phyloP scores from a whole-genome alignment of 148 eudicot species.

The Rheum nobile region DNA sequence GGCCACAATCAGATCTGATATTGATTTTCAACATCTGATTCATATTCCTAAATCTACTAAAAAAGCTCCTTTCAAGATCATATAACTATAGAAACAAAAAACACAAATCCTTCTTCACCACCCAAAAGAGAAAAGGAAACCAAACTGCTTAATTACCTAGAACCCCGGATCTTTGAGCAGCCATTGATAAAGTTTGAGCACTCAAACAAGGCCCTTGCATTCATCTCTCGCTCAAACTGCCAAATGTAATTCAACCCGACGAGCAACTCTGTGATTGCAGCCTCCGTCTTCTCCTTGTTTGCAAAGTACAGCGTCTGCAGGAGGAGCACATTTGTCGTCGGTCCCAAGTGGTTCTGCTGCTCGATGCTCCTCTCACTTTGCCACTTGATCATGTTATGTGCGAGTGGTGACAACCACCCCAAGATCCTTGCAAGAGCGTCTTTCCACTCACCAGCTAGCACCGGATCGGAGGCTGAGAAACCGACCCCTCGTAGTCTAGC shows the following conservation, averaged over 20 bases:
- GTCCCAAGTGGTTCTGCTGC: slow-evolving; percentile 34
- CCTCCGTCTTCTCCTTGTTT: slow-evolving; percentile 61
- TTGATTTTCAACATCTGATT: not conserved
- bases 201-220: slow-evolving; percentile 64
- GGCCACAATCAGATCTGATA: not conserved
- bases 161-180: too few relatives aligned
- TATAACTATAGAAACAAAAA: too few relatives aligned
- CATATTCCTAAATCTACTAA: not conserved
- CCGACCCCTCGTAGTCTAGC: slow-evolving; percentile 57
- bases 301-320: slow-evolving; percentile 71
- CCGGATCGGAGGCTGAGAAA: slow-evolving; percentile 57
- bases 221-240: slow-evolving; percentile 88
- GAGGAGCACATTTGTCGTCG: slow-evolving; percentile 45
- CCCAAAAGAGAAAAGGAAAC: too few relatives aligned
- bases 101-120: too few relatives aligned
- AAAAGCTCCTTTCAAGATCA: not conserved
- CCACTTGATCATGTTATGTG: slow-evolving; percentile 94
- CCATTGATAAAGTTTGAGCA: slow-evolving; percentile 23
- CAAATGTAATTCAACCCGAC: slow-evolving; percentile 94
- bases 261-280: slow-evolving; percentile 81
- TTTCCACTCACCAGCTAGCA: slow-evolving; percentile 74
- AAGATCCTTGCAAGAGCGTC: slow-evolving; percentile 66
- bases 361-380: slow-evolving; percentile 88
- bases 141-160: too few relatives aligned
- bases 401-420: slow-evolving; percentile 70